phyloP scores from a whole-genome alignment of 805 yeast species.

The Blastobotrys chiropterorum region DNA sequence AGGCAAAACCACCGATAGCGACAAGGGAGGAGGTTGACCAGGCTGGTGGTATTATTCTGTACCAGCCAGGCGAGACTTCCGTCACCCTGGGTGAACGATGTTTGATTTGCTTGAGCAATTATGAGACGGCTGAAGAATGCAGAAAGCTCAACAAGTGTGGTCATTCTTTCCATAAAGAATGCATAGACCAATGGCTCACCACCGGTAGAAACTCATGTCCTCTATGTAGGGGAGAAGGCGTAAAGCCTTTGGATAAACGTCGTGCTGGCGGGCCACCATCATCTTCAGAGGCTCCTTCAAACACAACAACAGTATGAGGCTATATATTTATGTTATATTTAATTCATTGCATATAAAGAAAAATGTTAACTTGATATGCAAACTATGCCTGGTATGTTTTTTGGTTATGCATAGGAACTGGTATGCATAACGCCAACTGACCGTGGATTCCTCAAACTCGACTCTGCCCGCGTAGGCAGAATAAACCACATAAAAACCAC shows the following conservation, averaged over 20 bases:
- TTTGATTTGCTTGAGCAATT: slow-evolving; percentile 48
- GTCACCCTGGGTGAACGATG: slow-evolving; percentile 34
- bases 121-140: slow-evolving; percentile 41
- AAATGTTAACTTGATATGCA: too few relatives aligned
- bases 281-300: not conserved
- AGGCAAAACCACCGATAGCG: slow-evolving; percentile 40
- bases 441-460: too few relatives aligned
- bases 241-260: slow-evolving; percentile 11
- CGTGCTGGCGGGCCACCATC: not conserved
- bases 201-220: slow-evolving; percentile 54
- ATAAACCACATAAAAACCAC: too few relatives aligned
- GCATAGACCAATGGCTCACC: slow-evolving; percentile 54
- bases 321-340: too few relatives aligned
- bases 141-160: slow-evolving; percentile 41
- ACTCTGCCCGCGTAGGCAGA: too few relatives aligned
- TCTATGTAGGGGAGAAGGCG: slow-evolving; percentile 46
- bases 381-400: too few relatives aligned
- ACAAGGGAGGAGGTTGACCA: slow-evolving; percentile 36
- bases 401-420: too few relatives aligned
- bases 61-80: slow-evolving; percentile 18
- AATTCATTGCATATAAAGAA: not conserved
- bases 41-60: slow-evolving; percentile 32
- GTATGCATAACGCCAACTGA: too few relatives aligned
- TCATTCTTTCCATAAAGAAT: slow-evolving; percentile 48
- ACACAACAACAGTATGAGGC: not conserved